Percentiles rank a stretch among this genome's conserved stretches.
Evolutionary conservation across 2,329 filamentous ascomycete species (phyloP).

Genomic region (Penicillium palitans): DNA sequence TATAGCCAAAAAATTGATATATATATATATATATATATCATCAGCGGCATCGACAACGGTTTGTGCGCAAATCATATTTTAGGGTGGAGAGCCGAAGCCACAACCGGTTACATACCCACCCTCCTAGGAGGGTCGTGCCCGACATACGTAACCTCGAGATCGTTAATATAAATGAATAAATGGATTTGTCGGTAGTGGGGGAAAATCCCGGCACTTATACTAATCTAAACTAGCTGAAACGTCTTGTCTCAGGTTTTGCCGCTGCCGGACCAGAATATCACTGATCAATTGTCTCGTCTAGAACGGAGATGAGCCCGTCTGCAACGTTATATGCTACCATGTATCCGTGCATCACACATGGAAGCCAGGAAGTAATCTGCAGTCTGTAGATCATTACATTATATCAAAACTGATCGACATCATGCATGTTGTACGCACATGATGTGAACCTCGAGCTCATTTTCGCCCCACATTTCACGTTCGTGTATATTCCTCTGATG

Average conservation of each 20-base stretch:
- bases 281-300: constrained; percentile 2
- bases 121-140: neutral
- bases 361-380: neutral
- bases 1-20: neutral
- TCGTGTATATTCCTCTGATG: neutral
- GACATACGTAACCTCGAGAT: constrained; percentile 3
- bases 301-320: constrained; percentile 9
- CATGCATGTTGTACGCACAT: neutral
- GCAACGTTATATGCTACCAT: neutral
- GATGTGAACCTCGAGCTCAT: neutral
- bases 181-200: neutral
- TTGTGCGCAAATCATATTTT: constrained; percentile 15
- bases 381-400: neutral
- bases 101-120: constrained; percentile 16
- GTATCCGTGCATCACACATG: neutral
- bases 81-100: constrained; percentile 22
- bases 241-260: neutral
- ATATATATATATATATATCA: neutral
- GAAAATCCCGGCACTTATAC: neutral
- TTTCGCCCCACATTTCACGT: neutral
- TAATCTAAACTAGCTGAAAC: neutral
- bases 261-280: neutral
- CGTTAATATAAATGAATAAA: neutral
- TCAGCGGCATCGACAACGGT: neutral
- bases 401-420: neutral